These are phyloP conservation scores for Cinchona pubescens DNA, from an alignment of 257 asterid genomes.

Conservation along the genomic window DNA sequence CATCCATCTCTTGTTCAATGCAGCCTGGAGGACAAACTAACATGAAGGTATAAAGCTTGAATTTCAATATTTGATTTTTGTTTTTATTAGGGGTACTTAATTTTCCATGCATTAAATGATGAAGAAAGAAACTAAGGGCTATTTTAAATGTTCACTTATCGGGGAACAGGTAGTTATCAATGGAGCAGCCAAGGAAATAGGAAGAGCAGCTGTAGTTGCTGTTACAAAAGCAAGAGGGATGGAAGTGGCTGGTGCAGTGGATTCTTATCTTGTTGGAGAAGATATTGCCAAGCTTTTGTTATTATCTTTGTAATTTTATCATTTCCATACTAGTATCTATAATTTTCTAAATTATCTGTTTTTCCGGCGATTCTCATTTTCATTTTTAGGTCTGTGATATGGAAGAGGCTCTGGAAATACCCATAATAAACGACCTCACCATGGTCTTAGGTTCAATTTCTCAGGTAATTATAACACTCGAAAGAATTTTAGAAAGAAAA, in stretches of 20 bases:
- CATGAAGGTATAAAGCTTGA: slow-evolving; percentile 47
- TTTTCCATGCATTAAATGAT: background rate
- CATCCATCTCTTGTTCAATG: slow-evolving; percentile 47
- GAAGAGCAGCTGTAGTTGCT: slow-evolving; percentile 83
- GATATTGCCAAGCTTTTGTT: slow-evolving; percentile 88
- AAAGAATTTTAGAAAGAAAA: background rate
- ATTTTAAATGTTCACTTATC: too few species aligned
- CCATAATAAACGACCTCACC: slow-evolving; percentile 73
- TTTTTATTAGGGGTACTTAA: background rate
- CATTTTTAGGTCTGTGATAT: slow-evolving; percentile 59
- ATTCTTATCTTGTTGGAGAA: slow-evolving; percentile 63
- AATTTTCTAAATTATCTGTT: background rate
- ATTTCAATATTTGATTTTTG: background rate
- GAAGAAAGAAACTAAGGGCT: slow-evolving; percentile 11
- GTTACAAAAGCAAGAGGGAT: slow-evolving; percentile 84
- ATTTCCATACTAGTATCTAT: too few species aligned
- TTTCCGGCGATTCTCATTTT: background rate
- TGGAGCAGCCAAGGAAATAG: slow-evolving; percentile 91
- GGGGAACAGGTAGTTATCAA: slow-evolving; percentile 62
- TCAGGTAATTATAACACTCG: slow-evolving; percentile 46
- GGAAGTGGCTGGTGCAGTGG: slow-evolving; percentile 91
- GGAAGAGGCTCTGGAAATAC: slow-evolving; percentile 88
- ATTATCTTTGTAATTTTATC: background rate
- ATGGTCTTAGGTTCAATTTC: slow-evolving; percentile 89
- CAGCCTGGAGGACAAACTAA: slow-evolving; percentile 55